Evolutionary conservation across 441 rosid species (phyloP).

Genomic region (Populus hybrid): DNA sequence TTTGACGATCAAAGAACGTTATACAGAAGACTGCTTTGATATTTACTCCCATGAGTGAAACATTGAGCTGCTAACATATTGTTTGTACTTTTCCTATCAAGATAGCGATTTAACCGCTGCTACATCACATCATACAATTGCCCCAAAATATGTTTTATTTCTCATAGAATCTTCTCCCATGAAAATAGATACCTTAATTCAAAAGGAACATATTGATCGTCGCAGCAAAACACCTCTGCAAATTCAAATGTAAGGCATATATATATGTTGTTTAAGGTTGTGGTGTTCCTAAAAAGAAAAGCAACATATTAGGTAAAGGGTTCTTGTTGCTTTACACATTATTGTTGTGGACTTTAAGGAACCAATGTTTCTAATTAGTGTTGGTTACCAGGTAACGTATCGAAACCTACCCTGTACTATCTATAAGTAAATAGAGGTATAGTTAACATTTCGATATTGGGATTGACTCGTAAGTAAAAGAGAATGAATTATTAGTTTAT

Average conservation of each 20-base stretch:
- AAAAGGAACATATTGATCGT: too few relatives aligned
- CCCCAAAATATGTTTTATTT: not conserved
- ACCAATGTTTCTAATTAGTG: constrained; percentile 20
- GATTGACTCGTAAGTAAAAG: too few relatives aligned
- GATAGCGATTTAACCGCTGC: constrained; percentile 26
- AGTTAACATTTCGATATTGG: too few relatives aligned
- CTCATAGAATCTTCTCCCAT: not conserved
- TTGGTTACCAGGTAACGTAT: constrained; percentile 26
- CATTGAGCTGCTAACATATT: constrained; percentile 6
- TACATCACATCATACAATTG: constrained; percentile 18
- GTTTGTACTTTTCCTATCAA: constrained; percentile 21
- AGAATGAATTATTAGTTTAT: too few relatives aligned
- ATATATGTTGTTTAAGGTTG: constrained; percentile 15
- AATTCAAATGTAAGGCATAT: constrained; percentile 14
- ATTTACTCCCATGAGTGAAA: constrained; percentile 24
- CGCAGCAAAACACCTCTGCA: too few relatives aligned
- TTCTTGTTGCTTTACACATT: constrained; percentile 49
- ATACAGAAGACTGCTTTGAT: constrained; percentile 24
- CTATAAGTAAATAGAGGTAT: too few relatives aligned
- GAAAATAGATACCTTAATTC: not conserved
- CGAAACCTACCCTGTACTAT: constrained; percentile 17
- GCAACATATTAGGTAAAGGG: constrained; percentile 49
- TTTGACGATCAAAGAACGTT: constrained; percentile 20
- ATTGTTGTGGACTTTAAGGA: constrained; percentile 34
- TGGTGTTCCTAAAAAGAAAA: constrained; percentile 26